phyloP scores from a whole-genome alignment of 257 asterid species.

The Plantago elongata region DNA sequence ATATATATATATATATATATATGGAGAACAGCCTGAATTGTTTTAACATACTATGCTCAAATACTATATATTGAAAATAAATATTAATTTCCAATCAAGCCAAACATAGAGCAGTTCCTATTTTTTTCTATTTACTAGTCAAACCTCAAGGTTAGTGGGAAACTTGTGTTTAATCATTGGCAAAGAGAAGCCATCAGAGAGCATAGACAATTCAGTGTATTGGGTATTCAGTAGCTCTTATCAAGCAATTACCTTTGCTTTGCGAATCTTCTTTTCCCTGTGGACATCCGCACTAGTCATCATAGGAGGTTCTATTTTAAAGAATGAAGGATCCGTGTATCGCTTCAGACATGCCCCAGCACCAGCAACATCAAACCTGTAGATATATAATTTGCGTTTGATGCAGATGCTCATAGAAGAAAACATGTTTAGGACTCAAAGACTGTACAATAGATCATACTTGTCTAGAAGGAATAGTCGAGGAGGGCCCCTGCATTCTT shows the following conservation, averaged over 20 bases:
- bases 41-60: no score
- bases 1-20: not conserved
- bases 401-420: slow-evolving; percentile 3
- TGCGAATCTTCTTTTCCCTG: slow-evolving; percentile 76
- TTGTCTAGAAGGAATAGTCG: slow-evolving; percentile 93
- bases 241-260: slow-evolving; percentile 58
- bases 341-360: slow-evolving; percentile 98
- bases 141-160: no score
- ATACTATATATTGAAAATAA: no score
- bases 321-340: slow-evolving; percentile 90
- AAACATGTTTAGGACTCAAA: slow-evolving; percentile 5
- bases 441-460: slow-evolving; percentile 39
- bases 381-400: slow-evolving; percentile 14
- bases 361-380: slow-evolving; percentile 95
- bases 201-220: not conserved
- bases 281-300: slow-evolving; percentile 40
- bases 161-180: not conserved
- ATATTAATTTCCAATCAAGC: not conserved
- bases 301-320: slow-evolving; percentile 53
- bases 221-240: not conserved
- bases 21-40: no score
- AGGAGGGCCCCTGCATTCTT: slow-evolving; percentile 98
- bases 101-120: not conserved
- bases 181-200: slow-evolving; percentile 2
- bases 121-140: no score